phyloP scores from a whole-genome alignment of 2,329 filamentous ascomycete genomes.

The Ascochyta pisi region DNA sequence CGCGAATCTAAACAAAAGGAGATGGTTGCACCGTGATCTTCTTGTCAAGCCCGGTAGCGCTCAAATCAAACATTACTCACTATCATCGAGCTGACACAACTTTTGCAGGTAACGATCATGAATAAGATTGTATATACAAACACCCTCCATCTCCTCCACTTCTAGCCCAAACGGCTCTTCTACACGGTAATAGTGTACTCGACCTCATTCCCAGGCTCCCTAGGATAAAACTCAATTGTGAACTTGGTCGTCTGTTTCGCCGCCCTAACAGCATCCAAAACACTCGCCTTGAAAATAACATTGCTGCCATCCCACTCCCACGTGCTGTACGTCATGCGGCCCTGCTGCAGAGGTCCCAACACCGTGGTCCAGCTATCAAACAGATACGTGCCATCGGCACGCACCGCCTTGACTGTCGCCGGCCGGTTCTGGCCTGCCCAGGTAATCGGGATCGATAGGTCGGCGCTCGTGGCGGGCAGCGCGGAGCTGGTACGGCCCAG shows the following conservation, averaged over 20 bases:
- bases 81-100: not conserved
- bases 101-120: not conserved
- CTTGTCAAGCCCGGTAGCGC: not conserved
- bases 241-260: conserved; percentile 56
- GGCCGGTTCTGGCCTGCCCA: conserved; percentile 60
- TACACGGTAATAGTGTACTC: conserved; percentile 57
- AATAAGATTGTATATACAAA: not conserved
- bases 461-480: conserved; percentile 41
- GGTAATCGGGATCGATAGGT: conserved; percentile 59
- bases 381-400: conserved; percentile 57
- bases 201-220: conserved; percentile 57
- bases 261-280: conserved; percentile 56
- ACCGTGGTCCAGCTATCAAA: conserved; percentile 65
- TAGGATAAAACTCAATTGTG: conserved; percentile 63
- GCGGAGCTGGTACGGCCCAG: conserved; percentile 26
- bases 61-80: not conserved
- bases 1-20: not conserved
- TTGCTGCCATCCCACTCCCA: conserved; percentile 59
- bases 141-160: not conserved
- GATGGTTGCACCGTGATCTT: not conserved
- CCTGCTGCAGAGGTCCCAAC: conserved; percentile 60
- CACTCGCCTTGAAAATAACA: conserved; percentile 56
- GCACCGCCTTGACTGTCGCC: conserved; percentile 60
- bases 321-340: conserved; percentile 54
- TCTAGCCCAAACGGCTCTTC: not conserved